Percentiles rank a stretch among this genome's conserved stretches.
Conservation (phyloP, 75 land plant genomes). For the Larix kaempferi region DNA sequence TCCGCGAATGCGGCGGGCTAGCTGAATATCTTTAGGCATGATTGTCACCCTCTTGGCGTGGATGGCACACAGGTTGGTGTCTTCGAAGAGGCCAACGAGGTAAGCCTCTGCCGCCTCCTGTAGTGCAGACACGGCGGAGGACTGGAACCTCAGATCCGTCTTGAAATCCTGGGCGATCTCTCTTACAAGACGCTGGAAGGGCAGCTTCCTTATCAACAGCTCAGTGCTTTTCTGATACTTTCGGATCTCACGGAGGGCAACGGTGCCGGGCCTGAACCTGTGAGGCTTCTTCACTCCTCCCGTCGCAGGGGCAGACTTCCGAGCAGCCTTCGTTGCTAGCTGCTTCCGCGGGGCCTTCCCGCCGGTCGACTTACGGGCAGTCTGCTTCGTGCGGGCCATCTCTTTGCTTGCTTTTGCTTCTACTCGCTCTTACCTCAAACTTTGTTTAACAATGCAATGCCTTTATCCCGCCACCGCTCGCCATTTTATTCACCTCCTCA, state of each 20-base stretch:
- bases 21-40: conserved; percentile 40
- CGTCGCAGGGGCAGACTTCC: conserved; percentile 29
- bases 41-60: conserved; percentile 34
- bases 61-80: conserved; percentile 33
- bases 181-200: conserved; percentile 13
- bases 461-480: too few species aligned
- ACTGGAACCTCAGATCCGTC: conserved; percentile 31
- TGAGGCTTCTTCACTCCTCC: conserved; percentile 26
- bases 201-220: conserved; percentile 12
- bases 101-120: conserved; percentile 41
- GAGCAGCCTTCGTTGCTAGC: conserved; percentile 28
- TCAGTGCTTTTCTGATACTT: conserved; percentile 18
- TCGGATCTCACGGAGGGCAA: conserved; percentile 17
- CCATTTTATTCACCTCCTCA: too few species aligned
- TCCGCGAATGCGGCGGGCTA: conserved; percentile 23
- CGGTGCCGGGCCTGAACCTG: conserved; percentile 11
- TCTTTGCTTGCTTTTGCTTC: neutral
- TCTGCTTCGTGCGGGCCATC: conserved; percentile 29
- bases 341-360: conserved; percentile 27
- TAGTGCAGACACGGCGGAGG: conserved; percentile 27
- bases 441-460: too few species aligned
- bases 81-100: conserved; percentile 25
- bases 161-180: conserved; percentile 17
- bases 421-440: too few species aligned
- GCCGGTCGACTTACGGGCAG: conserved; percentile 23